Percentiles rank a stretch among this genome's conserved stretches.
Evolutionary conservation across 139 green algal species (phyloP).

Genomic region (Auxenochlorella protothecoides): DNA sequence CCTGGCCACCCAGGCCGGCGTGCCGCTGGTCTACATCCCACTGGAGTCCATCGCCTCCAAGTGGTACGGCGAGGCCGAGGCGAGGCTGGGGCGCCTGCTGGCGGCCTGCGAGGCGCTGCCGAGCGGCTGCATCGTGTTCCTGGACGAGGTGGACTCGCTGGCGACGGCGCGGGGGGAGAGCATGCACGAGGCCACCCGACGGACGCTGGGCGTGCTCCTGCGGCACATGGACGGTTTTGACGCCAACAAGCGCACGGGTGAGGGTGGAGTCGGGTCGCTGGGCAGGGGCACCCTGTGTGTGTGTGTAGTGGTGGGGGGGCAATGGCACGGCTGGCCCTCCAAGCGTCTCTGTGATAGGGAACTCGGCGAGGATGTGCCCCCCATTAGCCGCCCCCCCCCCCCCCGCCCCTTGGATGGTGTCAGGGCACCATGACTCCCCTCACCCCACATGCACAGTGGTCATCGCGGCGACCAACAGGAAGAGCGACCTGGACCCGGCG

Average conservation of each 20-base stretch:
- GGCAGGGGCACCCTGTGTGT: too few relatives aligned
- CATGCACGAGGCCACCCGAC: constrained; percentile 80
- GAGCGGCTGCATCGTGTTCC: constrained; percentile 62
- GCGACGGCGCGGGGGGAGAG: constrained; percentile 34
- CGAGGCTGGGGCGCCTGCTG: constrained; percentile 44
- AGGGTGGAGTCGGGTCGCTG: not conserved
- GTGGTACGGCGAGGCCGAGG: constrained; percentile 77
- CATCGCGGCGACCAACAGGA: constrained; percentile 82
- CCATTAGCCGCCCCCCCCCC: too few relatives aligned
- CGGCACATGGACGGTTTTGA: constrained; percentile 74
- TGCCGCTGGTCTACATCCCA: constrained; percentile 87
- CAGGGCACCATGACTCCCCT: too few relatives aligned
- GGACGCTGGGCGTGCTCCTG: constrained; percentile 81
- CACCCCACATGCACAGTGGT: constrained; percentile 33
- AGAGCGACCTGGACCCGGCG: constrained; percentile 73
- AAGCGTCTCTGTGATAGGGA: too few relatives aligned
- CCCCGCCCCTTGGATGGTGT: too few relatives aligned
- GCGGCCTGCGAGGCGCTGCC: constrained; percentile 15
- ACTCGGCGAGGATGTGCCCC: too few relatives aligned
- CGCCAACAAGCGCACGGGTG: constrained; percentile 18
- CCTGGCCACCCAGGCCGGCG: constrained; percentile 47
- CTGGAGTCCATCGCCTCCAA: constrained; percentile 70
- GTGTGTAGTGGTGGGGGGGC: too few relatives aligned
- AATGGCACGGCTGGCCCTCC: too few relatives aligned
- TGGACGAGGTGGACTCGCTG: constrained; percentile 72